A percentile compares a stretch with the other conserved stretches of the same genome.
These are phyloP conservation scores for Aspergillus cristatus DNA, from an alignment of 495 filamentous ascomycete genomes.

Conservation along the genomic window DNA sequence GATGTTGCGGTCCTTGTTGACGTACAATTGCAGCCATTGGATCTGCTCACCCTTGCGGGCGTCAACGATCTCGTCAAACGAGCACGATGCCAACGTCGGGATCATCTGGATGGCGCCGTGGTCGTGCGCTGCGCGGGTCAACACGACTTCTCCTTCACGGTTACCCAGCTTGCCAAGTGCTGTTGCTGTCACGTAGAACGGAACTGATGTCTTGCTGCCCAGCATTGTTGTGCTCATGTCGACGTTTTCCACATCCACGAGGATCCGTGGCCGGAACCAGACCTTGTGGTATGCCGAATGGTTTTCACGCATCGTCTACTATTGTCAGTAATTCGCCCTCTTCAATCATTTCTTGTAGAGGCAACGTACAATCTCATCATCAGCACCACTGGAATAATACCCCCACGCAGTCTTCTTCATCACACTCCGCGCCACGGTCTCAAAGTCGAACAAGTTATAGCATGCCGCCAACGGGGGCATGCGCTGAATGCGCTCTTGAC, in stretches of 20 bases:
- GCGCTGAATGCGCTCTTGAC: conserved; percentile 61
- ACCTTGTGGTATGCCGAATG: conserved; percentile 93
- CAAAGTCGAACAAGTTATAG: conserved; percentile 93
- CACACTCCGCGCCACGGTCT: conserved; percentile 72
- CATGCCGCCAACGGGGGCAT: conserved; percentile 84
- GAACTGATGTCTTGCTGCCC: conserved; percentile 68
- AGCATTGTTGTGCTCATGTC: conserved; percentile 87
- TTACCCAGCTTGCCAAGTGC: conserved; percentile 87
- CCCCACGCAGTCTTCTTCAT: conserved; percentile 97
- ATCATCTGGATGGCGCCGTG: conserved; percentile 96
- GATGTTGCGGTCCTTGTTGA: conserved; percentile 91
- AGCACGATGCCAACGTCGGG: conserved; percentile 93
- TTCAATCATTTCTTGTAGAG: not conserved
- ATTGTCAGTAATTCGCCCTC: not conserved
- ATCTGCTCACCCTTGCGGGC: conserved; percentile 71
- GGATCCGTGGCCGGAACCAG: conserved; percentile 85
- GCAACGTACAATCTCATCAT: conserved; percentile 86
- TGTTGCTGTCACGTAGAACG: conserved; percentile 90
- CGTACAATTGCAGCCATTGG: conserved; percentile 97
- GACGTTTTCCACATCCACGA: conserved; percentile 79
- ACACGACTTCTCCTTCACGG: conserved; percentile 81
- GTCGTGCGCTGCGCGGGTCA: conserved; percentile 70
- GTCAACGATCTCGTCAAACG: conserved; percentile 94
- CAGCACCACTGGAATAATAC: conserved; percentile 91
- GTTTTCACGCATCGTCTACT: conserved; percentile 92